These are phyloP conservation scores for Fusarium kyushuense DNA, from an alignment of 2,329 filamentous ascomycete genomes.

Conservation along the genomic window DNA sequence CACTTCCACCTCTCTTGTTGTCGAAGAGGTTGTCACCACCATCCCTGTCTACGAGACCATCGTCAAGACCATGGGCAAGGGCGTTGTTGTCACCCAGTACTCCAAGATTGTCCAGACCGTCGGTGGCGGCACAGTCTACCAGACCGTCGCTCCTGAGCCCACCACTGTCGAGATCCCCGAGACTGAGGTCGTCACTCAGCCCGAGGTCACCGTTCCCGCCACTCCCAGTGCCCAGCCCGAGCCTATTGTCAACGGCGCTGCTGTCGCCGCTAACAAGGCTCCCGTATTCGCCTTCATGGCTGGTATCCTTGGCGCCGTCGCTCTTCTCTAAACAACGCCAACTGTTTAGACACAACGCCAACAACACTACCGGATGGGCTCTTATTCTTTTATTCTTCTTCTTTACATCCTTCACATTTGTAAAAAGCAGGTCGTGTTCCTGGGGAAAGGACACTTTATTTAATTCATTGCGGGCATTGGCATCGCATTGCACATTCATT, in stretches of 20 bases:
- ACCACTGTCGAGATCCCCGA: slow-evolving; percentile 45
- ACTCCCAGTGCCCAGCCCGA: slow-evolving; percentile 39
- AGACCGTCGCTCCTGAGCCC: slow-evolving; percentile 51
- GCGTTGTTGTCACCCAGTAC: slow-evolving; percentile 44
- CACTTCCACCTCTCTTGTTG: slow-evolving; percentile 44
- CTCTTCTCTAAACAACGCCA: slow-evolving; percentile 50
- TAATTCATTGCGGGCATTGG: slow-evolving; percentile 28
- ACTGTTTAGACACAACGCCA: not conserved
- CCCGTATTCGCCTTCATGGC: slow-evolving; percentile 54
- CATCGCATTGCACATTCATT: slow-evolving; percentile 35
- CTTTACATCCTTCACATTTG: slow-evolving; percentile 20
- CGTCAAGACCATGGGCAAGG: slow-evolving; percentile 40
- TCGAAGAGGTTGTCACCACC: slow-evolving; percentile 57
- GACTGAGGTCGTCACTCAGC: slow-evolving; percentile 42
- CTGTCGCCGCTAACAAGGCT: slow-evolving; percentile 50
- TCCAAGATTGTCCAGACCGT: slow-evolving; percentile 46
- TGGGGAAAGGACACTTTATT: slow-evolving; percentile 23
- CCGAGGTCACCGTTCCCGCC: slow-evolving; percentile 41
- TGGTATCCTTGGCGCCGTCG: slow-evolving; percentile 55
- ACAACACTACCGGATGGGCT: slow-evolving; percentile 24
- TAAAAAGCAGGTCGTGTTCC: slow-evolving; percentile 24
- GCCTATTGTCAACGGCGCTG: slow-evolving; percentile 48
- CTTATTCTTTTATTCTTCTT: slow-evolving; percentile 15
- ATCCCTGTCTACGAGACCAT: slow-evolving; percentile 50
- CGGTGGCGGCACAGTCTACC: slow-evolving; percentile 43